Conservation (phyloP, 306 rosid genomes). For the Begonia peltatifolia region DNA sequence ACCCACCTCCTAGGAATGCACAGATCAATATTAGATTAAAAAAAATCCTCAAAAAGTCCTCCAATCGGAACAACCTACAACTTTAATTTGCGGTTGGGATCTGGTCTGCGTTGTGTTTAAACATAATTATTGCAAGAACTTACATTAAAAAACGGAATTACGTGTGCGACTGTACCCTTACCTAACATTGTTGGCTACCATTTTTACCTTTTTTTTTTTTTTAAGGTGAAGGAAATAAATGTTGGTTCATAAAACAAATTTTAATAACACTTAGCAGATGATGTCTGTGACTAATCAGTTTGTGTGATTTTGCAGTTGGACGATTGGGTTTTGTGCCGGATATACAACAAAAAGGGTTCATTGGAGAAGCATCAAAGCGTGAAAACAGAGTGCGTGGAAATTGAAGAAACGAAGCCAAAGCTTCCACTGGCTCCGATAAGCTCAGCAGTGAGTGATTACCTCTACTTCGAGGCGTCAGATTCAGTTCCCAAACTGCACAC, state of each 20-base stretch:
- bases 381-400: conserved; percentile 18
- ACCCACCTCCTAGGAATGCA: no score
- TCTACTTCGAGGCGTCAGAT: conserved; percentile 52
- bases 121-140: no score
- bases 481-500: conserved; percentile 78
- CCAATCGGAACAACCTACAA: no score
- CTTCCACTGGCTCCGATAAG: conserved; percentile 9
- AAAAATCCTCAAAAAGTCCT: no score
- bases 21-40: no score
- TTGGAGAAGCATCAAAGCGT: conserved; percentile 30
- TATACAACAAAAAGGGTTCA: conserved; percentile 77
- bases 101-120: no score
- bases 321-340: conserved; percentile 94
- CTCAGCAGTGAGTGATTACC: conserved; percentile 24
- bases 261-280: neutral
- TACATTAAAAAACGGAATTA: no score
- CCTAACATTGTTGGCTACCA: no score
- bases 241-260: conserved; percentile 17
- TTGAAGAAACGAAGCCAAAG: conserved; percentile 55
- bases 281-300: neutral
- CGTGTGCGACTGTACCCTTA: no score
- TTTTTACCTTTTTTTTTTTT: neutral
- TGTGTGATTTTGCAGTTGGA: conserved; percentile 61
- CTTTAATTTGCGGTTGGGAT: no score
- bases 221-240: conserved; percentile 17